Evolutionary conservation across 495 filamentous ascomycete species (phyloP).

Genomic region (Tuber magnatum): DNA sequence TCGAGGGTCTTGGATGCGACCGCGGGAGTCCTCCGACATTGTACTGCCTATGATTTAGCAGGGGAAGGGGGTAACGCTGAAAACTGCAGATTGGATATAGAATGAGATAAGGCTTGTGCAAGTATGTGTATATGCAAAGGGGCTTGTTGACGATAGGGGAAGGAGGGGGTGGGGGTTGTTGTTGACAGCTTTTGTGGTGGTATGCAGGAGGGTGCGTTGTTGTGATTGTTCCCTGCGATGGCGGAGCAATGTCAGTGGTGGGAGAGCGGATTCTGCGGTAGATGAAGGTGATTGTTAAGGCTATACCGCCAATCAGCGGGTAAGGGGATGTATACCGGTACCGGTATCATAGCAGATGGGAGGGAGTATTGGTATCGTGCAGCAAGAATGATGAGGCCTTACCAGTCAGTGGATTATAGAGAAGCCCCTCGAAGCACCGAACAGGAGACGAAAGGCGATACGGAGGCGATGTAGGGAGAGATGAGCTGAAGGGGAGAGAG

Average conservation of each 20-base stretch:
- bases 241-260: not conserved
- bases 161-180: conserved; percentile 3
- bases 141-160: not conserved
- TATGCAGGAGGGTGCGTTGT: conserved; percentile 5
- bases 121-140: not conserved
- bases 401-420: not conserved
- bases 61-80: not conserved
- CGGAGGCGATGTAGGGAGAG: not conserved
- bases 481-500: not conserved
- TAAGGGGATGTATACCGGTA: not conserved
- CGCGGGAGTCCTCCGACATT: conserved; percentile 39
- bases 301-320: not conserved
- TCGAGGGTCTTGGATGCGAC: conserved; percentile 38
- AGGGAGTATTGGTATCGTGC: not conserved
- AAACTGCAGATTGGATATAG: not conserved
- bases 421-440: not conserved
- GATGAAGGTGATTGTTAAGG: not conserved
- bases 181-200: not conserved
- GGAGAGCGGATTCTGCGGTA: not conserved
- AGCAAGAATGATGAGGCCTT: not conserved
- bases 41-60: conserved; percentile 1
- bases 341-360: not conserved
- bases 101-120: not conserved
- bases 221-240: not conserved
- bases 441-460: not conserved